These are phyloP conservation scores for Oryza brachyantha DNA, from an alignment of 176 grass and related monocot species.

Conservation along the genomic window DNA sequence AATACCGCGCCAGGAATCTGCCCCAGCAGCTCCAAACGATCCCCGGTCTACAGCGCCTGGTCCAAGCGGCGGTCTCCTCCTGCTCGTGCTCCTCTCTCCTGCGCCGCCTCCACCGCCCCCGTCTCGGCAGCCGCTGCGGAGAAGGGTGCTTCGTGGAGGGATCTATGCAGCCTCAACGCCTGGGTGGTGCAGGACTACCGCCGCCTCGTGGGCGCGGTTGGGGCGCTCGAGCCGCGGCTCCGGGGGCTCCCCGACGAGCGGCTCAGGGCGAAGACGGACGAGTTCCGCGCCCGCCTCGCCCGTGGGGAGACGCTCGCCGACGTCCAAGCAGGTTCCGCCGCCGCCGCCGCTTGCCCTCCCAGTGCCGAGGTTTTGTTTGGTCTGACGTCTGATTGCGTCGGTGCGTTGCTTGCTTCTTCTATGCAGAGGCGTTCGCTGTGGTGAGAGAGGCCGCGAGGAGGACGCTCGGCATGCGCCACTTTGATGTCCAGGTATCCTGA, in stretches of 20 bases:
- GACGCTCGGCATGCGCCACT: constrained; percentile 84
- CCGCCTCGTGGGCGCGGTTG: constrained; percentile 69
- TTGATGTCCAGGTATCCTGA: constrained; percentile 75
- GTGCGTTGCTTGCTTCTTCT: background rate
- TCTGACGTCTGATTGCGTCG: constrained; percentile 16
- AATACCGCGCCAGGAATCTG: background rate
- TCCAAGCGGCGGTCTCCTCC: background rate
- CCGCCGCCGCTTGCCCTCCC: background rate
- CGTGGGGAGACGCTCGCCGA: constrained; percentile 75
- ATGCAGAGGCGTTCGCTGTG: constrained; percentile 81
- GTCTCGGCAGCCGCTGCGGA: background rate
- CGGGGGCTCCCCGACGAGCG: constrained; percentile 79
- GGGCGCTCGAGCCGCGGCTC: constrained; percentile 55
- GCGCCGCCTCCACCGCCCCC: background rate
- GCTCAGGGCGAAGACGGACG: constrained; percentile 70
- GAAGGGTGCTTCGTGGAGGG: constrained; percentile 46
- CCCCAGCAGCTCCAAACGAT: background rate
- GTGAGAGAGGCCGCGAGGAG: constrained; percentile 85
- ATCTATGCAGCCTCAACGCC: constrained; percentile 70
- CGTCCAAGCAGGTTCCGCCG: constrained; percentile 59
- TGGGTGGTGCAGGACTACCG: constrained; percentile 87
- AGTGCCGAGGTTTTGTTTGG: background rate
- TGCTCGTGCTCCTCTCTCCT: constrained; percentile 15
- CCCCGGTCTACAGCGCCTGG: background rate
- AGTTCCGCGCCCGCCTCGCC: constrained; percentile 60